Percentiles rank a stretch among this genome's conserved stretches.
Conservation (phyloP, 371 early-diverging fungal species). For the Mucor sp. region DNA sequence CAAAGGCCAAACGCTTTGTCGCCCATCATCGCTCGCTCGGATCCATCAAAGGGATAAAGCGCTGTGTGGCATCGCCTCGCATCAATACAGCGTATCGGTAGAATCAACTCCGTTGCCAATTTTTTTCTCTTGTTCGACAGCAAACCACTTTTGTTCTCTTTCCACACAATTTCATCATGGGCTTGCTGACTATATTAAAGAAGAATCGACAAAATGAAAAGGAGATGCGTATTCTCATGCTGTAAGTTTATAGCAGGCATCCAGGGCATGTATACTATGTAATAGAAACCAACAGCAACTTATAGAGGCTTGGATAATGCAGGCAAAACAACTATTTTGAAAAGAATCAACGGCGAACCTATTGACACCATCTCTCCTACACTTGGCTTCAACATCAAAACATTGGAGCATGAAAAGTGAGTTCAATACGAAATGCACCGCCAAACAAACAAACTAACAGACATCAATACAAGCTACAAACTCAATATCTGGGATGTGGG, state of each 20-base stretch:
- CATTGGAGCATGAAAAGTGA: conserved; percentile 82
- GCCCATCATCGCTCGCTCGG: too few relatives aligned
- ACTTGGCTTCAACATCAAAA: conserved; percentile 95
- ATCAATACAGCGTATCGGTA: background rate
- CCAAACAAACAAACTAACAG: background rate
- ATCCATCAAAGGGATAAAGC: too few relatives aligned
- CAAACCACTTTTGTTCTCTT: background rate
- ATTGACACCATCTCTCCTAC: conserved; percentile 97
- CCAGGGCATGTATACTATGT: background rate
- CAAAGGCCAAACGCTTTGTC: too few relatives aligned
- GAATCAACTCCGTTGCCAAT: background rate
- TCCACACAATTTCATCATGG: conserved; percentile 64
- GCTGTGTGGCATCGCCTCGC: too few relatives aligned
- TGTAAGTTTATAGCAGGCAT: conserved; percentile 46
- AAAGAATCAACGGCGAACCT: conserved; percentile 90
- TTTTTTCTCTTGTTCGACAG: background rate
- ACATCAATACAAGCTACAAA: conserved; percentile 20
- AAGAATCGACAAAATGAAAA: conserved; percentile 38
- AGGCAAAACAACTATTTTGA: conserved; percentile 98
- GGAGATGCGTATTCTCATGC: conserved; percentile 56
- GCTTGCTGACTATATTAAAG: conserved; percentile 87
- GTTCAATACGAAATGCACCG: background rate
- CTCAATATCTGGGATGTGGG: conserved; percentile 92
- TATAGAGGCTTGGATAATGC: conserved; percentile 97
- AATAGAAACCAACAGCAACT: background rate